A percentile compares a stretch with the other conserved stretches of the same genome.
phyloP scores from a whole-genome alignment of 352 stramenopile species.

The Globisporangium splendens region DNA sequence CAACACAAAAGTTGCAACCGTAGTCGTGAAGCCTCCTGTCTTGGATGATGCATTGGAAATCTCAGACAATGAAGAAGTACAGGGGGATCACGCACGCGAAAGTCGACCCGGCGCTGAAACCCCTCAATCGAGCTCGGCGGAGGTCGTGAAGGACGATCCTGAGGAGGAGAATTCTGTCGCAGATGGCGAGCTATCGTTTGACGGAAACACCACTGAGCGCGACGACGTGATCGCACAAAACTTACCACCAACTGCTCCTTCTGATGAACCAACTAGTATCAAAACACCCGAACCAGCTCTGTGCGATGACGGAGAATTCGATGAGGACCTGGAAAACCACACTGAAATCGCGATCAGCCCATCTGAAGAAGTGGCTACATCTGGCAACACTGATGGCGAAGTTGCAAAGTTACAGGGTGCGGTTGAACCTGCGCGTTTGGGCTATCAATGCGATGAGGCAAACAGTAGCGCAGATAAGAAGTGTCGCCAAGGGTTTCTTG shows the following conservation, averaged over 20 bases:
- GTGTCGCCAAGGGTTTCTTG: constrained; percentile 2
- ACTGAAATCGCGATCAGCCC: background rate
- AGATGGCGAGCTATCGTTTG: background rate
- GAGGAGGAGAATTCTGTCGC: background rate
- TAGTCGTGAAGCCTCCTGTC: background rate
- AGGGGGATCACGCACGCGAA: background rate
- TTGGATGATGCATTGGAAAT: background rate
- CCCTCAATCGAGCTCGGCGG: background rate
- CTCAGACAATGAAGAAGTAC: background rate
- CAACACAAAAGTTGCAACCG: background rate
- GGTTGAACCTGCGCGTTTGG: too few relatives aligned
- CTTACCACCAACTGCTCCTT: background rate
- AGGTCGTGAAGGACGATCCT: background rate
- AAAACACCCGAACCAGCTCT: background rate
- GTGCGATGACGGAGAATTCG: background rate
- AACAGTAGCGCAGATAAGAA: background rate
- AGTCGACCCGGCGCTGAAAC: background rate
- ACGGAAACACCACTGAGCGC: background rate
- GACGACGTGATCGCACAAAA: background rate
- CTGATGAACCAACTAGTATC: background rate
- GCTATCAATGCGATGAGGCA: background rate
- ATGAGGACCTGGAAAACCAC: background rate
- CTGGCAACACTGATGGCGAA: background rate
- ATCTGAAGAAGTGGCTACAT: background rate
- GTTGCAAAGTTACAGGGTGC: background rate